Evolutionary conservation across 805 yeast genomes (phyloP), one percentile per base, ranked within the genome.

Genomic region (Saccharomyces jurei): DNA sequence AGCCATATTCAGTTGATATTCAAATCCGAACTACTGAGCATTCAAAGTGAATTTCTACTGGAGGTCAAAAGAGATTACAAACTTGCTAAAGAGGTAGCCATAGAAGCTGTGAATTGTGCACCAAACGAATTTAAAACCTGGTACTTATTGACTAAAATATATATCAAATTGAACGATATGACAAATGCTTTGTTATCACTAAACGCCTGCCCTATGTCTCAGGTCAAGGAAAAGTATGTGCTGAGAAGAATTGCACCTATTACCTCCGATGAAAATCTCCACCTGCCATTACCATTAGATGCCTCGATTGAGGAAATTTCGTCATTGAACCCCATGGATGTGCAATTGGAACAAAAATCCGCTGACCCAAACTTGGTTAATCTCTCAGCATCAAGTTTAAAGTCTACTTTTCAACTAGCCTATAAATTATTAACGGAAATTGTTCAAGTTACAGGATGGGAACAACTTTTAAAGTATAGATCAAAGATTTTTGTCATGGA

Each of bases 111-210:
- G 6, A 81, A 82, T 59, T 75, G 83, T 0, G 76, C 84, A 1
- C 94, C 94, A 1, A 82, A 88, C 1, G 86, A 82, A 58, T 86
- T 85, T 67, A 78, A 76, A 59, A 79, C 88, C 0, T 86, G 94
- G 94, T 76, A 84, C 2, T 71, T 79, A 52, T 69, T 86, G 54
- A 86, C 84, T 6, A 76, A 76, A 60, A 77, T 79, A 1, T 85
- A 86, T 66, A 80, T 86, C 46, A 76, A 77, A 44, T 65, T 79
- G 51, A 81, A 81, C 26, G 83, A 84, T 65, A 80, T 81, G 64
- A 89, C 85, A 64, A 78, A 83, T 59, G 86, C 91, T 1, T 73
- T 86, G 51, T 70, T 85, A 54, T 81, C 89, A 1, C 74, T 86
- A 58, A 86, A 86, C 62, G 81, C 90, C 28, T 84, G 89, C 63